Conservation (phyloP, 2,329 filamentous ascomycete species). For the Aspergillus sergii region DNA sequence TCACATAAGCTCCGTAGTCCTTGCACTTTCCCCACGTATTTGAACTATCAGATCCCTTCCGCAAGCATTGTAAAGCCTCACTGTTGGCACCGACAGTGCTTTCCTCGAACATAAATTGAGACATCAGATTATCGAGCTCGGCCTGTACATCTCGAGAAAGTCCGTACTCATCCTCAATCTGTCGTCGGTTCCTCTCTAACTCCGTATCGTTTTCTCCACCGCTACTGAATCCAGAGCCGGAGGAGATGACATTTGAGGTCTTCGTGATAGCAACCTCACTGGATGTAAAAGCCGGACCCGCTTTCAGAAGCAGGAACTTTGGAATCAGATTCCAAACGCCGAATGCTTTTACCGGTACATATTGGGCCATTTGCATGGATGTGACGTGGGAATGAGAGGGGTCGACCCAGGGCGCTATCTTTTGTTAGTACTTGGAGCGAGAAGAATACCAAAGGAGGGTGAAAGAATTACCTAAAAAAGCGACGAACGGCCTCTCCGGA, state of each 20-base stretch:
- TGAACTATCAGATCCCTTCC: constrained; percentile 28
- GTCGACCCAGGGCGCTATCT: constrained; percentile 48
- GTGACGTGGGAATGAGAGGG: constrained; percentile 38
- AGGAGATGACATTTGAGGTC: constrained; percentile 8
- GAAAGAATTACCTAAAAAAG: constrained; percentile 18
- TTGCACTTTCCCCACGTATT: constrained; percentile 37
- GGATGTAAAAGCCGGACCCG: constrained; percentile 20
- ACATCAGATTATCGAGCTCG: constrained; percentile 19
- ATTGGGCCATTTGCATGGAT: constrained; percentile 28
- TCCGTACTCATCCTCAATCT: constrained; percentile 25
- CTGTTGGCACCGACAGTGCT: constrained; percentile 39
- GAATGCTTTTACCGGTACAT: constrained; percentile 28
- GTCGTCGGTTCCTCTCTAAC: constrained; percentile 15
- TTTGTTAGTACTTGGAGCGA: constrained; percentile 13
- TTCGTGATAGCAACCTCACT: constrained; percentile 23
- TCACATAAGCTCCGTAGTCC: constrained; percentile 35
- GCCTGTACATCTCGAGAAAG: constrained; percentile 13
- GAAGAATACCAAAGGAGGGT: neutral
- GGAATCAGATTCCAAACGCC: constrained; percentile 31
- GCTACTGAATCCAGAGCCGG: neutral
- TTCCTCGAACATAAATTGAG: constrained; percentile 30
- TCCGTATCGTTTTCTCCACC: constrained; percentile 1
- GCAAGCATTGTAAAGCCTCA: constrained; percentile 42
- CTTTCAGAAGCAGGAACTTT: constrained; percentile 27
- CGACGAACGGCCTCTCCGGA: constrained; percentile 5